phyloP scores from a whole-genome alignment of 129 eudicot genomes.

The Lactuca sativa region DNA sequence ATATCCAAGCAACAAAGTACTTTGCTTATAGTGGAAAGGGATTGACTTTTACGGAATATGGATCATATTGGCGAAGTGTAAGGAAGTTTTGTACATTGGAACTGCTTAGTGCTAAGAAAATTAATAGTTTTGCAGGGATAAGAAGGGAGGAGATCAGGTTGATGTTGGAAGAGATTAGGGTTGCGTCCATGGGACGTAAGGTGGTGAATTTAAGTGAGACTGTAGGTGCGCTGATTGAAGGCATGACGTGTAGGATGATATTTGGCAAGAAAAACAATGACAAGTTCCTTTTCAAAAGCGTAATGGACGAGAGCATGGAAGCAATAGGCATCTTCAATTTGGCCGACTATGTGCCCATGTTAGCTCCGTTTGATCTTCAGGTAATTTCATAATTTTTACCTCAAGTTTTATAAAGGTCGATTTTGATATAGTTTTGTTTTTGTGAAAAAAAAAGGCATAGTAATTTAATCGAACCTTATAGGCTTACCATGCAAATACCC shows the following conservation, averaged over 20 bases:
- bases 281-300: slow-evolving; percentile 20
- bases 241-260: slow-evolving; percentile 38
- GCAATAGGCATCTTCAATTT: slow-evolving; percentile 26
- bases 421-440: too few species aligned
- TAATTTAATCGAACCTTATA: too few species aligned
- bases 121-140: slow-evolving; percentile 30
- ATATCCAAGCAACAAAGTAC: slow-evolving; percentile 14
- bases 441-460: too few species aligned
- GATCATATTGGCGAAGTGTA: slow-evolving; percentile 38
- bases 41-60: slow-evolving; percentile 24
- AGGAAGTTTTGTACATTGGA: slow-evolving; percentile 37
- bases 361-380: slow-evolving; percentile 38
- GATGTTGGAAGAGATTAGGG: slow-evolving; percentile 11
- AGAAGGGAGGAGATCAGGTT: slow-evolving; percentile 32
- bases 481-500: too few species aligned
- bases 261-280: slow-evolving; percentile 37
- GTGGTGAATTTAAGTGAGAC: slow-evolving; percentile 27
- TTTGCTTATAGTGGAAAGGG: slow-evolving; percentile 24
- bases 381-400: background rate
- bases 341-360: slow-evolving; percentile 32
- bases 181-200: background rate
- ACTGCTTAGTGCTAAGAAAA: slow-evolving; percentile 28
- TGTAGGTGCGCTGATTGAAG: slow-evolving; percentile 29
- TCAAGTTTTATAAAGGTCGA: too few species aligned
- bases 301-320: slow-evolving; percentile 17